Conservation (phyloP, 345 rosid genomes). For the Triadica sebifera region DNA sequence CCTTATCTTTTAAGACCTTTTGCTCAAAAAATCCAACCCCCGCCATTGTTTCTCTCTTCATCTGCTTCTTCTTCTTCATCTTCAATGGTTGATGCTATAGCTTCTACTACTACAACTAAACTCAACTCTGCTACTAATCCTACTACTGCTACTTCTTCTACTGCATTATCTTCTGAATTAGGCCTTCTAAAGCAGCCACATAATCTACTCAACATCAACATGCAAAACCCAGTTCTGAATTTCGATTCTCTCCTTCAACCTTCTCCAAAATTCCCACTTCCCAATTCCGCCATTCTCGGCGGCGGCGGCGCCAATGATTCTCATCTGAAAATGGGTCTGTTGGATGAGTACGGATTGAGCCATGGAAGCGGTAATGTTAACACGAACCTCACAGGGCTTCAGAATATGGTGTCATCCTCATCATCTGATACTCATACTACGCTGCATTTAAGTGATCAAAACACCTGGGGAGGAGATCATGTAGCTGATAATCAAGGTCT, state of each 20-base stretch:
- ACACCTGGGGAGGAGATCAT: slow-evolving; percentile 23
- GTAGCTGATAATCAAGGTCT: slow-evolving; percentile 12
- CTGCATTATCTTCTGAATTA: slow-evolving; percentile 24
- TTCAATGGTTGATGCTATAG: slow-evolving; percentile 35
- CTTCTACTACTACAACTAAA: slow-evolving; percentile 25
- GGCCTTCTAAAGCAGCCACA: slow-evolving; percentile 32
- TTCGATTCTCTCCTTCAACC: slow-evolving; percentile 63
- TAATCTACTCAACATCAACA: slow-evolving; percentile 39
- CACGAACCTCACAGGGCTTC: slow-evolving; percentile 30
- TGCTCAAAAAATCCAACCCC: slow-evolving; percentile 43
- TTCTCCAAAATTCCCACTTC: slow-evolving; percentile 34
- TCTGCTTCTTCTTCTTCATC: slow-evolving; percentile 33
- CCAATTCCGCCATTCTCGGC: slow-evolving; percentile 15
- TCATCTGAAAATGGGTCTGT: slow-evolving; percentile 40
- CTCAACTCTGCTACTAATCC: slow-evolving; percentile 1
- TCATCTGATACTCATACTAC: slow-evolving; percentile 16
- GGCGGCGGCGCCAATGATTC: slow-evolving; percentile 20
- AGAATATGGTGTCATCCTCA: slow-evolving; percentile 25
- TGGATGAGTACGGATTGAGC: slow-evolving; percentile 50
- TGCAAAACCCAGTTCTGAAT: slow-evolving; percentile 55
- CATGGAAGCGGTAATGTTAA: slow-evolving; percentile 25
- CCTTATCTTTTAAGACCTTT: slow-evolving; percentile 58
- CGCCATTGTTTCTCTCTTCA: slow-evolving; percentile 33
- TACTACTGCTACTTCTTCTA: slow-evolving; percentile 18
- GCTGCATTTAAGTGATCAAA: slow-evolving; percentile 16